Conservation (phyloP, 352 stramenopile genomes). For the Phytophthora sp. region DNA sequence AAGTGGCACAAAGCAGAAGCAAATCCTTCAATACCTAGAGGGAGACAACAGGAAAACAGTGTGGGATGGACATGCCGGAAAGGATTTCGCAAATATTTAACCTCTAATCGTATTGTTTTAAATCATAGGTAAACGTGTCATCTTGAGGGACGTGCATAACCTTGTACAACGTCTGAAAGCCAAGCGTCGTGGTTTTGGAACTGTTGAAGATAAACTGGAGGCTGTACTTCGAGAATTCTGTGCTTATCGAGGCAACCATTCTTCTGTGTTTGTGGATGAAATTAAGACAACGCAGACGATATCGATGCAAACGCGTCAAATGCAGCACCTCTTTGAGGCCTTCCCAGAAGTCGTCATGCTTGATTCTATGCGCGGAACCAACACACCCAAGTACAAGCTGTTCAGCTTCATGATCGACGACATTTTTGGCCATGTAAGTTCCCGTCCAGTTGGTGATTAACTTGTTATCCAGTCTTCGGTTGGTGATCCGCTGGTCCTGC, state of each 20-base stretch:
- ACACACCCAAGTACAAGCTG: neutral
- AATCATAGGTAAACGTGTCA: constrained; percentile 1
- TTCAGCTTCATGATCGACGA: neutral
- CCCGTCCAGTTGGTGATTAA: neutral
- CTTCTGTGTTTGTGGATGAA: neutral
- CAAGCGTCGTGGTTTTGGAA: neutral
- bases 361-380: neutral
- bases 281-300: neutral
- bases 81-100: no score
- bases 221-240: neutral
- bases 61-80: no score
- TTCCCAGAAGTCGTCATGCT: neutral
- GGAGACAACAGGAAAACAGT: neutral
- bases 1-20: neutral
- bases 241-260: neutral
- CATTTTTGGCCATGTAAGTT: neutral
- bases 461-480: neutral
- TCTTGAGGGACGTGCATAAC: neutral
- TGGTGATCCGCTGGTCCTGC: neutral
- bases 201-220: neutral
- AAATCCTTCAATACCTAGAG: neutral
- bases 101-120: no score
- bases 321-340: neutral
- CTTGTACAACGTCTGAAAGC: neutral
- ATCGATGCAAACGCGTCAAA: neutral